These are phyloP conservation scores for Mycosarcoma mackinlayi DNA, from an alignment of 1,284 basidiomycete species.

Conservation along the genomic window DNA sequence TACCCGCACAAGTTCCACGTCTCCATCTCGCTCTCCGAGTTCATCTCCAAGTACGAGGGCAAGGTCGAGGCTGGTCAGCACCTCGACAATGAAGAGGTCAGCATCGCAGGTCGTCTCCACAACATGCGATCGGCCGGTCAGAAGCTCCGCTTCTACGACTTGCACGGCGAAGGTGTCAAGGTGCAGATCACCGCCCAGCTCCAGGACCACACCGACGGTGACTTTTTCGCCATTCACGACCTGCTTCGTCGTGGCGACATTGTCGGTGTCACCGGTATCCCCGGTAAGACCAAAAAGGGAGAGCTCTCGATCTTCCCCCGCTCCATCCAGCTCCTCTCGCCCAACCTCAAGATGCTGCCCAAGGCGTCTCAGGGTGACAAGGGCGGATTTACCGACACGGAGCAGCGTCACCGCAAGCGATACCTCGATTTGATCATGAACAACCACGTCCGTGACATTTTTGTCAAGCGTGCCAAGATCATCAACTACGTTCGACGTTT, in stretches of 20 bases:
- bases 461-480: constrained; percentile 79
- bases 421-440: constrained; percentile 98
- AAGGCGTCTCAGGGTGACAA: constrained; percentile 70
- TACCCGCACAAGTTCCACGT: constrained; percentile 99
- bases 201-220: constrained; percentile 74
- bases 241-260: constrained; percentile 95
- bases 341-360: constrained; percentile 92
- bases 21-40: constrained; percentile 79
- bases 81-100: constrained; percentile 69
- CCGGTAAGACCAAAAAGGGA: constrained; percentile 93
- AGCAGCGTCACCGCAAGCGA: constrained; percentile 97
- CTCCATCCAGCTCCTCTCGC: constrained; percentile 87
- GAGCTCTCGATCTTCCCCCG: constrained; percentile 91
- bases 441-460: constrained; percentile 87
- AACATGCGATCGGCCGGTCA: constrained; percentile 84
- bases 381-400: constrained; percentile 80
- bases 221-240: constrained; percentile 82
- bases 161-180: constrained; percentile 91
- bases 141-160: constrained; percentile 94
- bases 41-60: constrained; percentile 80
- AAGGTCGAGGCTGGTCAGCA: constrained; percentile 68
- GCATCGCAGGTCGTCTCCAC: constrained; percentile 88
- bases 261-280: constrained; percentile 88
- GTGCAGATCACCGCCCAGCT: constrained; percentile 94
- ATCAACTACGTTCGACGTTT: constrained; percentile 79